Evolutionary conservation across 1,139 yeast species (phyloP).

Genomic region (Citeromyces hawaiiensis): DNA sequence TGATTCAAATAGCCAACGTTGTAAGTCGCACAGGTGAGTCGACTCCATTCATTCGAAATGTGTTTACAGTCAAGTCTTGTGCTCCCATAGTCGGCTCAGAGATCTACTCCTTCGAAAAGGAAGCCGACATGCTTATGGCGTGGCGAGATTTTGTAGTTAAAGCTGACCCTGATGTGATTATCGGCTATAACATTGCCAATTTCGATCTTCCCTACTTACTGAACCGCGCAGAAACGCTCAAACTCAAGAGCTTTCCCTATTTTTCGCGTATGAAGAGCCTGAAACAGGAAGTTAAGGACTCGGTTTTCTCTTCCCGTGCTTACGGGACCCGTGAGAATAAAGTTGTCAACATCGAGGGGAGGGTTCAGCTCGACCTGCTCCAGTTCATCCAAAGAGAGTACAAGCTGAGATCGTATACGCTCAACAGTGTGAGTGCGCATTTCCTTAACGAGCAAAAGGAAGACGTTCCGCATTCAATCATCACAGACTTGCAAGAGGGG

Average conservation of each 20-base stretch:
- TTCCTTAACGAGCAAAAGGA: slow-evolving; percentile 94
- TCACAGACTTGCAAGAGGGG: slow-evolving; percentile 90
- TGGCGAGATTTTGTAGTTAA: slow-evolving; percentile 81
- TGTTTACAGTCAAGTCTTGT: slow-evolving; percentile 86
- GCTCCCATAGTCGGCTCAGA: slow-evolving; percentile 91
- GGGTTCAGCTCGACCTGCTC: slow-evolving; percentile 87
- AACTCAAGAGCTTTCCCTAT: slow-evolving; percentile 59
- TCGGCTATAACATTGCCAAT: slow-evolving; percentile 90
- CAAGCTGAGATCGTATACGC: slow-evolving; percentile 84
- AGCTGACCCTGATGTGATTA: slow-evolving; percentile 91
- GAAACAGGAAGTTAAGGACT: slow-evolving; percentile 67
- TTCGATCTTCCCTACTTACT: slow-evolving; percentile 90
- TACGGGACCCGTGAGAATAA: slow-evolving; percentile 94
- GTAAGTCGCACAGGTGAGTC: slow-evolving; percentile 71
- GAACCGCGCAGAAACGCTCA: slow-evolving; percentile 73
- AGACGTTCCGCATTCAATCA: slow-evolving; percentile 94
- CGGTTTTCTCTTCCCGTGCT: slow-evolving; percentile 87
- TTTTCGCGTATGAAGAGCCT: slow-evolving; percentile 65
- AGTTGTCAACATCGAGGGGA: slow-evolving; percentile 84
- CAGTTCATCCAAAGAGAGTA: slow-evolving; percentile 93
- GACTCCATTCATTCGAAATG: slow-evolving; percentile 85
- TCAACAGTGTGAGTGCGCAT: slow-evolving; percentile 92
- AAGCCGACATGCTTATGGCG: slow-evolving; percentile 66
- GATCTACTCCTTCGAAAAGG: slow-evolving; percentile 62
- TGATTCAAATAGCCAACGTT: slow-evolving; percentile 93